These are phyloP conservation scores for Xerocomus potaroensis DNA, from an alignment of 768 basidiomycete genomes.

Conservation along the genomic window DNA sequence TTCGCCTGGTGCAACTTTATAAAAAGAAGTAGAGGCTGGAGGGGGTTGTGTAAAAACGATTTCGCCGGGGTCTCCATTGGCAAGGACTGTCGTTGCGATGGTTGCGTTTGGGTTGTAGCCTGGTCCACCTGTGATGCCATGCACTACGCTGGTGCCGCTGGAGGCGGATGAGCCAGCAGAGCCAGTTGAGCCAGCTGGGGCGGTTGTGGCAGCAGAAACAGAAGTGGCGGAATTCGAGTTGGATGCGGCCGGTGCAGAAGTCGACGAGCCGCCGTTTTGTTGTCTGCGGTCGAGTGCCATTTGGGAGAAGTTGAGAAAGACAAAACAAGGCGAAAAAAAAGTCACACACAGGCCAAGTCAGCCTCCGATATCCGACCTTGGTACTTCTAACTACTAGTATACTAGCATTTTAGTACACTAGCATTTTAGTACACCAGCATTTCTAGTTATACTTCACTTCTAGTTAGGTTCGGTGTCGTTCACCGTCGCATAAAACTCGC, in stretches of 20 bases:
- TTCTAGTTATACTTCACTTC: not conserved
- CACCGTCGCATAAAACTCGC: slow-evolving; percentile 83
- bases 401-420: no score
- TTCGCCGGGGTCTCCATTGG: slow-evolving; percentile 39
- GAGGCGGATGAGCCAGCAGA: not conserved
- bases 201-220: not conserved
- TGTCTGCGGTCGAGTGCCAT: slow-evolving; percentile 27
- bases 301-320: not conserved
- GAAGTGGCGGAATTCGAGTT: not conserved
- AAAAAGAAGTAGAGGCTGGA: slow-evolving; percentile 55
- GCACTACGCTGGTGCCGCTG: not conserved
- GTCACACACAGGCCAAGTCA: slow-evolving; percentile 12
- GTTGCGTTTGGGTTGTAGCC: slow-evolving; percentile 24
- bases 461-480: slow-evolving; percentile 62
- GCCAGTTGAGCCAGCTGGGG: not conserved
- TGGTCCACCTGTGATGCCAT: slow-evolving; percentile 26
- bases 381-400: no score
- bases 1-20: slow-evolving; percentile 56
- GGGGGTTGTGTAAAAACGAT: slow-evolving; percentile 57
- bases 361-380: no score
- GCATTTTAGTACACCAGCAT: no score
- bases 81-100: slow-evolving; percentile 22
- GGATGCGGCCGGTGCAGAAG: slow-evolving; percentile 1
- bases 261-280: slow-evolving; percentile 8
- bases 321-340: not conserved